phyloP scores from a whole-genome alignment of 2,329 filamentous ascomycete genomes.

The Chaetomiaceae sp. region DNA sequence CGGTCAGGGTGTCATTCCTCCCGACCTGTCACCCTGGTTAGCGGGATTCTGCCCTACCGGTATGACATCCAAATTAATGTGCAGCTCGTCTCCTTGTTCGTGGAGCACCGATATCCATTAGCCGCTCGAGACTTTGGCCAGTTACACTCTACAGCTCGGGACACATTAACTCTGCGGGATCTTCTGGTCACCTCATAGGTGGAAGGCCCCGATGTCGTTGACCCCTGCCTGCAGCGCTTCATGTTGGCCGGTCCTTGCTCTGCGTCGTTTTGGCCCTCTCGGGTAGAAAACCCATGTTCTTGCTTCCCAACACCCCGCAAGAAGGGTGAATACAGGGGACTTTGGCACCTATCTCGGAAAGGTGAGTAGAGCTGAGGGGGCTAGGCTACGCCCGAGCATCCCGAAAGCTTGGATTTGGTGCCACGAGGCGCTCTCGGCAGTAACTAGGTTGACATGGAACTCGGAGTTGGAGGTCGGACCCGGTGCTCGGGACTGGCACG shows the following conservation, averaged over 20 bases:
- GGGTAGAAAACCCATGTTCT: no score
- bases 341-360: not conserved
- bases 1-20: conserved; percentile 20
- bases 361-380: not conserved
- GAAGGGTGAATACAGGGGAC: not conserved
- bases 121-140: no score
- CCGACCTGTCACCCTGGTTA: conserved; percentile 7
- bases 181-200: not conserved
- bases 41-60: conserved; percentile 23
- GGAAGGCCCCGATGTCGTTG: no score
- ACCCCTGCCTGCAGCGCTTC: no score
- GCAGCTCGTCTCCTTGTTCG: conserved; percentile 14
- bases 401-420: not conserved
- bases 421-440: not conserved
- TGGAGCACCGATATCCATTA: conserved; percentile 17
- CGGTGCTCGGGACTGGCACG: not conserved
- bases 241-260: no score
- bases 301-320: not conserved
- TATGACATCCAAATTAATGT: conserved; percentile 13
- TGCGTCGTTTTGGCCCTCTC: no score
- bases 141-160: no score
- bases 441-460: no score
- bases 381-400: not conserved
- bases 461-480: conserved; percentile 5
- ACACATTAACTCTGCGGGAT: not conserved